Evolutionary conservation across 208 protist species (phyloP).

Genomic region (Acanthamoeba sp.): DNA sequence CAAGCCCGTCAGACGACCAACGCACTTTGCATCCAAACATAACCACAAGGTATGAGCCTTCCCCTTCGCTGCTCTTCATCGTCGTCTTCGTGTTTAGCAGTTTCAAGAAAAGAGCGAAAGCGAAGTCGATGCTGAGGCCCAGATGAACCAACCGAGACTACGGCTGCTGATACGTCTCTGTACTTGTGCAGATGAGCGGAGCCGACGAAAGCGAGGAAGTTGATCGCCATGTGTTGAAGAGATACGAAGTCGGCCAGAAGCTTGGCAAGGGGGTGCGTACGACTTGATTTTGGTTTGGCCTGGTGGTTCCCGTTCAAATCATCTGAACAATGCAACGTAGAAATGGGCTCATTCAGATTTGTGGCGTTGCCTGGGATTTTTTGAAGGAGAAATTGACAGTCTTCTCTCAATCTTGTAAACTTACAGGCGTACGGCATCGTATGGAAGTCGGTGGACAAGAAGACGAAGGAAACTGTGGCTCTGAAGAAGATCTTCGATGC

Average conservation of each 20-base stretch:
- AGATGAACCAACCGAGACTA: too few species aligned
- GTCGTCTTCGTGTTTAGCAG: too few species aligned
- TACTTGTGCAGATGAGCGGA: constrained; percentile 21
- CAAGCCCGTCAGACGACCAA: too few species aligned
- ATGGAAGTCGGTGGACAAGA: constrained; percentile 95
- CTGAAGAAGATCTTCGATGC: constrained; percentile 97
- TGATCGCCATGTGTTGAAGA: constrained; percentile 94
- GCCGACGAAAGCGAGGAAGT: constrained; percentile 88
- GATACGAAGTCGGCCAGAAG: constrained; percentile 96
- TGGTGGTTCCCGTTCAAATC: not conserved
- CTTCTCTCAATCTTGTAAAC: not conserved
- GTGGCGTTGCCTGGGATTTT: not conserved
- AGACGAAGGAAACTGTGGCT: constrained; percentile 94
- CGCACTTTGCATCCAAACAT: too few species aligned
- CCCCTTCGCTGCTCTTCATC: too few species aligned
- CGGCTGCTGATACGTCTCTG: not conserved
- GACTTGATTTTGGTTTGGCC: not conserved
- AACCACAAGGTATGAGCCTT: too few species aligned
- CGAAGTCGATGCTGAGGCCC: too few species aligned
- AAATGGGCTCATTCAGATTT: not conserved
- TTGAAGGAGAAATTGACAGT: too few species aligned
- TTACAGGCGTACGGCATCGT: constrained; percentile 95
- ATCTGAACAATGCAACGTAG: not conserved
- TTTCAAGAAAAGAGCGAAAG: too few species aligned
- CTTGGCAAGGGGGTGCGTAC: constrained; percentile 92